Conservation (phyloP, 2,329 filamentous ascomycete species). For the Hypomyces rosellus region DNA sequence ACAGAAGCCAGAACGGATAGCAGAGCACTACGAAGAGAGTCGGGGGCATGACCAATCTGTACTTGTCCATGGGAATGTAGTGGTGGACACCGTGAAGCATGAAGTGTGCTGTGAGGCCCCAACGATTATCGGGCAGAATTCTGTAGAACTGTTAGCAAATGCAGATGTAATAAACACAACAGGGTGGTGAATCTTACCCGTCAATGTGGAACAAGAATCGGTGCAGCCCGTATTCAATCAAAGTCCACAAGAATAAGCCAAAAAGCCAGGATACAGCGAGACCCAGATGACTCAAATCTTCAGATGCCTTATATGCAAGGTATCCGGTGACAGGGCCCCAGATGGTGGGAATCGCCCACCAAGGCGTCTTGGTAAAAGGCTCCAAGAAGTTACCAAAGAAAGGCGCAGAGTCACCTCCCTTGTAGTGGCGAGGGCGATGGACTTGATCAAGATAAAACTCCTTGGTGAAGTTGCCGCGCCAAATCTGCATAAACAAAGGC, state of each 20-base stretch:
- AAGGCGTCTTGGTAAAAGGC: constrained; percentile 88
- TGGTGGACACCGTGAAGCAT: constrained; percentile 95
- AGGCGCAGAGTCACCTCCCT: constrained; percentile 83
- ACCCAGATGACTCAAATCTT: constrained; percentile 49
- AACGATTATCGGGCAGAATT: constrained; percentile 83
- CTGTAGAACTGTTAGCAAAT: constrained; percentile 41
- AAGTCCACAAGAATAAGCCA: constrained; percentile 76
- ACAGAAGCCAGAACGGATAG: constrained; percentile 85
- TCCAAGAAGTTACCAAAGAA: constrained; percentile 98
- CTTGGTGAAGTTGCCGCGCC: constrained; percentile 81
- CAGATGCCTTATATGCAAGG: constrained; percentile 58
- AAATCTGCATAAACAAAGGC: constrained; percentile 83
- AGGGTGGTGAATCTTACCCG: constrained; percentile 51
- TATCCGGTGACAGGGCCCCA: constrained; percentile 81
- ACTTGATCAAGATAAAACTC: constrained; percentile 97
- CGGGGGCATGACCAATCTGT: constrained; percentile 95
- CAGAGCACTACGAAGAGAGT: constrained; percentile 79
- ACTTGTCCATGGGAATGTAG: constrained; percentile 98
- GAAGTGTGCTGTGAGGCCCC: constrained; percentile 83
- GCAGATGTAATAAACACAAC: background rate
- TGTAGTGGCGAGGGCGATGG: constrained; percentile 92
- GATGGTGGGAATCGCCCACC: constrained; percentile 79
- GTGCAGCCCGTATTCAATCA: constrained; percentile 85
- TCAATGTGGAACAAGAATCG: constrained; percentile 93
- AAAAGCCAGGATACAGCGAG: constrained; percentile 58